Evolutionary conservation across 108 stramenopile genomes (phyloP).

Genomic region (Cyclotella cryptica): DNA sequence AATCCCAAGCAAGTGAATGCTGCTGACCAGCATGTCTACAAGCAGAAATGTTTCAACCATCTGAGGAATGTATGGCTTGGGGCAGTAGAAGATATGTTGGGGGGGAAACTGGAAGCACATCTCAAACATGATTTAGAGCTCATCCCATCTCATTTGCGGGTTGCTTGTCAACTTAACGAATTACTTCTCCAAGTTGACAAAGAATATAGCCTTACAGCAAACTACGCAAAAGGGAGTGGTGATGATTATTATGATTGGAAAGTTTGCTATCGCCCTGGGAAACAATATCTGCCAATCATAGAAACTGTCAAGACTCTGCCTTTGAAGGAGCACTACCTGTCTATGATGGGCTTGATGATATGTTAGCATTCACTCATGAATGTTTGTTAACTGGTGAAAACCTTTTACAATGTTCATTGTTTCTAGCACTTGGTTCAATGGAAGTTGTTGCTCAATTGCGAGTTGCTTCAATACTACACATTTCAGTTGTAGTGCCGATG

Average conservation of each 20-base stretch:
- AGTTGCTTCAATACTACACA: constrained; percentile 21
- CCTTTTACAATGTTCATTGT: too few species aligned
- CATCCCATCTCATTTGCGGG: constrained; percentile 17
- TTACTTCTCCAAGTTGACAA: constrained; percentile 28
- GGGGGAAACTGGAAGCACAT: background rate
- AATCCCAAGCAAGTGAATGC: background rate
- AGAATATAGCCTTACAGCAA: background rate
- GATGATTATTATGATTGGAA: constrained; percentile 1
- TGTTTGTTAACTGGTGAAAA: too few species aligned
- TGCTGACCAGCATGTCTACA: background rate
- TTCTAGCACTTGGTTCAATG: too few species aligned
- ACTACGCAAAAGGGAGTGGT: constrained; percentile 3
- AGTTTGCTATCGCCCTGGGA: constrained; percentile 12
- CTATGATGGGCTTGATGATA: too few species aligned
- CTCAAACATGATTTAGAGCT: constrained; percentile 13
- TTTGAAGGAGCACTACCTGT: constrained; percentile 31
- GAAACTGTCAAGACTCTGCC: constrained; percentile 17
- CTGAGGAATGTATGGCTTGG: background rate
- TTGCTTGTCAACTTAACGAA: background rate
- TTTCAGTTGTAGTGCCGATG: constrained; percentile 18
- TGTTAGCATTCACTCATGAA: too few species aligned
- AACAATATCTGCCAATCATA: constrained; percentile 15
- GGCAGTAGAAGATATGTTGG: background rate
- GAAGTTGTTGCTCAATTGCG: constrained; percentile 21
- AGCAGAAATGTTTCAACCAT: background rate